Evolutionary conservation across 257 asterid genomes (phyloP), one percentile per base, ranked within the genome.

Genomic region (Petunia axillaris): DNA sequence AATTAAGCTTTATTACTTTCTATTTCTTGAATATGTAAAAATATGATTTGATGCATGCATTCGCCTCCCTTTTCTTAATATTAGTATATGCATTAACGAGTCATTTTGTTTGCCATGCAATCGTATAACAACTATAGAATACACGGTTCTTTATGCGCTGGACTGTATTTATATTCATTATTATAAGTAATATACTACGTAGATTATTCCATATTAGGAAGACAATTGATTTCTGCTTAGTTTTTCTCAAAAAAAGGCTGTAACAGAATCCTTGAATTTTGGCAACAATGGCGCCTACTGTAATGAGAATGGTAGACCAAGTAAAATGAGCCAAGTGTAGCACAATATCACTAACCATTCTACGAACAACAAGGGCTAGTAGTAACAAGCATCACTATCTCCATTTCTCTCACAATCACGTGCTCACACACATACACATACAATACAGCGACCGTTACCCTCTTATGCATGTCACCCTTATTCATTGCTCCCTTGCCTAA

Each of bases 261-360:
- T 70, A 48, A 25, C 1, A 25, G 3, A 48, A 1, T 11, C 77
- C 77, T 25, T 35, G 44, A 48, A 1, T 25, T 68, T 70, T 68
- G 40, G 10, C 43, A 35, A 35, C 44, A 35, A 63, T 13, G 7
- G 35, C 39, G 15, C 55, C 55, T 52, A 8, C 2, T 52, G 2
- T 52, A 14, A 35, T 44, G 16, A 46, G 6, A 70, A 71, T 48
- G 60, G 60, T 10, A 71, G 77, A 71, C 60, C 77, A 48, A 48
- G 77, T 14, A 48, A 11, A 3, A 71, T 43, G 60, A 35, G 62
- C 77, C 77, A 71, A 48, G 77, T 71, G 77, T 48, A 48, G 77
- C 11, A 71, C 44, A 71, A 71, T 40, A 52, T 71, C 7, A 71
- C 77, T 60, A 71, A 48, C 50, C 6, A 71, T 52, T 41, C 35